These are phyloP conservation scores for Tetrapisispora phaffii DNA, from an alignment of 805 yeast genomes.

Conservation along the genomic window DNA sequence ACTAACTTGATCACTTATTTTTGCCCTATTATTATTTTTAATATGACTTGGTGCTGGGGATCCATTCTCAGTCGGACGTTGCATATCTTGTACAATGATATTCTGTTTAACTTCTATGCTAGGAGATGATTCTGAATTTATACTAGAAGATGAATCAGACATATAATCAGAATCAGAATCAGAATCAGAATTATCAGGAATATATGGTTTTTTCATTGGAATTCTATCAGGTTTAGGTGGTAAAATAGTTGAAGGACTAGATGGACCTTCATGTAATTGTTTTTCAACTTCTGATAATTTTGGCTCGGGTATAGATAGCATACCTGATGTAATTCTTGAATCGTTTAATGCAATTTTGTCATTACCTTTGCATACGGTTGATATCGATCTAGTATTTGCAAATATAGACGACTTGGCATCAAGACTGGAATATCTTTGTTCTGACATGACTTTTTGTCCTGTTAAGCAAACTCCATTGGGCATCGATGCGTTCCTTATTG, in stretches of 20 bases:
- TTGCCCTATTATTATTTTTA: background rate
- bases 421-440: constrained; percentile 6
- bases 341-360: constrained; percentile 8
- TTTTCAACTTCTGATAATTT: constrained; percentile 33
- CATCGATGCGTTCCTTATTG: constrained; percentile 19
- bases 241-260: constrained; percentile 28
- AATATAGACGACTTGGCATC: constrained; percentile 1
- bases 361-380: background rate
- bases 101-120: background rate
- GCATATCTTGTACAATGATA: background rate
- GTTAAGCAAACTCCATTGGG: constrained; percentile 22
- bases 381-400: background rate
- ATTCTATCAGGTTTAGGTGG: constrained; percentile 28
- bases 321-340: constrained; percentile 36
- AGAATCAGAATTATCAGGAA: constrained; percentile 6
- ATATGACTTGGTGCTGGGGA: constrained; percentile 21
- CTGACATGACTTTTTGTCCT: constrained; percentile 23
- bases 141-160: background rate
- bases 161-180: constrained; percentile 2
- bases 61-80: constrained; percentile 14
- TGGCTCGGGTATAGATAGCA: constrained; percentile 37
- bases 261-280: constrained; percentile 31
- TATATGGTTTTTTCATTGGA: constrained; percentile 29
- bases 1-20: background rate
- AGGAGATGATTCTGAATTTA: background rate